phyloP scores from a whole-genome alignment of 2,329 filamentous ascomycete species.

The Trichoderma polysporum region DNA sequence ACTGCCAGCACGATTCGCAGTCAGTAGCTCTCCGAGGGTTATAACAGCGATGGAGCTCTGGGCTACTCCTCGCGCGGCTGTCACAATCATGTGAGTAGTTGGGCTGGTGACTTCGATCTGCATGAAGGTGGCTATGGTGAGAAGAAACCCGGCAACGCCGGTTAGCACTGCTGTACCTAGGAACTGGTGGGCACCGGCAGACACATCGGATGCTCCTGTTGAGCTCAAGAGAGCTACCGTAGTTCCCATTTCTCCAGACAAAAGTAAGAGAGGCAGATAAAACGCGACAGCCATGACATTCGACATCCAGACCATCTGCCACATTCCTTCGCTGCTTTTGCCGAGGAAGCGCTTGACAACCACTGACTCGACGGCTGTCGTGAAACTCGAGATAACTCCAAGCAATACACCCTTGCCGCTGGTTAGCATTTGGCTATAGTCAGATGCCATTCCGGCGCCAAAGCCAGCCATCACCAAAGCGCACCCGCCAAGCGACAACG shows the following conservation, averaged over 20 bases:
- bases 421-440: conserved; percentile 14
- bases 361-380: conserved; percentile 11
- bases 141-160: conserved; percentile 8
- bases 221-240: not conserved
- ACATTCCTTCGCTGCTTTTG: conserved; percentile 16
- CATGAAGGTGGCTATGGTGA: conserved; percentile 15
- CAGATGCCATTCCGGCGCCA: conserved; percentile 13
- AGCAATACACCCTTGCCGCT: conserved; percentile 13
- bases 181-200: conserved; percentile 4
- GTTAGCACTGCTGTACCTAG: conserved; percentile 5
- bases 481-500: conserved; percentile 1
- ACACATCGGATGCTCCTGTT: not conserved
- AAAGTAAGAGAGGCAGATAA: not conserved
- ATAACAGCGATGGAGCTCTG: conserved; percentile 6
- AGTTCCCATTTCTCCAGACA: conserved; percentile 5
- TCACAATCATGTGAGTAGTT: conserved; percentile 17
- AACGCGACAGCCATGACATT: conserved; percentile 12
- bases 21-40: conserved; percentile 4
- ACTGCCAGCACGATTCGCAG: conserved; percentile 8
- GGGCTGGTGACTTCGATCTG: conserved; percentile 16
- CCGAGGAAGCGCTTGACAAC: conserved; percentile 11
- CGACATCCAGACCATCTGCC: conserved; percentile 19
- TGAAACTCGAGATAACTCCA: conserved; percentile 11
- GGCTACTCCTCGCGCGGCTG: conserved; percentile 9
- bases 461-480: conserved; percentile 15